Evolutionary conservation across 2,329 filamentous ascomycete species (phyloP), one percentile per base, ranked within the genome.

Genomic region (Aspergillus aculeatus): DNA sequence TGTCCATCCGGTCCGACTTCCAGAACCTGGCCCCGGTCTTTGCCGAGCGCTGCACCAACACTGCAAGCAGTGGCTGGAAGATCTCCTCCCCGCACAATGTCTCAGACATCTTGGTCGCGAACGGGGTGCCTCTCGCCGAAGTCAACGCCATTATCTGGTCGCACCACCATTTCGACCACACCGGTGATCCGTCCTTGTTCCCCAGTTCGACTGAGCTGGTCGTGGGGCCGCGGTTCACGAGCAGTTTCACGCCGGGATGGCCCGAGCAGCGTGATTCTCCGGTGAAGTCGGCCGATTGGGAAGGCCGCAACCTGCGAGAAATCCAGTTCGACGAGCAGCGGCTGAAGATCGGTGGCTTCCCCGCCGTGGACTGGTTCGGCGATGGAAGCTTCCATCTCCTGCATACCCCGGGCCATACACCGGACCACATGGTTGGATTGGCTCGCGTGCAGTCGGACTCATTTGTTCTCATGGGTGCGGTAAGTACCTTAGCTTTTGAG

Each of bases 381-480:
- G 84, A 86, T 65, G 83, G 83, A 0, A 79, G 74, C 23, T 83
- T 87, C 63, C 85, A 84, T 66, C 73, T 86, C 1, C 74, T 86
- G 2, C 59, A 71, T 49, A 63, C 29, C 1, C 70, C 71, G 2
- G 72, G 72, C 2, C 71, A 74, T 74, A 81, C 56, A 66, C 78
- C 38, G 1, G 70, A 68, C 3, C 72, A 73, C 62, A 54, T 75
- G 2, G 66, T 65, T 23, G 70, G 58, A 1, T 51, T 75, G 1
- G 71, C 69, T 0, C 67, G 71, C 10, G 70, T 66, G 5, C 70
- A 68, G 6, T 44, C 62, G 3, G 61, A 62, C 54, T 65, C 67
- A 1, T 74, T 73, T 38, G 61, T 73, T 0, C 59, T 73, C 7
- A 57, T 73, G 54, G 71, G 66, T 9, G 72, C 61, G 32, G 32